Conservation (phyloP, 441 rosid species). For the Populus hybrid region DNA sequence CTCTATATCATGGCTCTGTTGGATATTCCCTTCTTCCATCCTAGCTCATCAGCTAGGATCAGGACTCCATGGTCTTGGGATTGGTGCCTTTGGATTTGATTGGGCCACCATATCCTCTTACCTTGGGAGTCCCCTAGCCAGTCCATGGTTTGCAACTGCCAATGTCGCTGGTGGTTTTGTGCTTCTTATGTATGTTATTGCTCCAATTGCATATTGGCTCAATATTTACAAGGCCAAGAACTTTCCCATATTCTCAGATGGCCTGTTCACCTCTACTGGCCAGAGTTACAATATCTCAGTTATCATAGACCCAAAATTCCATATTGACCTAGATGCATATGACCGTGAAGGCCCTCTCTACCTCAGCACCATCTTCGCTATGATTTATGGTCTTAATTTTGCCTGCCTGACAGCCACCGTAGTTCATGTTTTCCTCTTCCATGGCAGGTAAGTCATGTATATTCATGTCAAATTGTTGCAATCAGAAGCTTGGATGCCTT, state of each 20-base stretch:
- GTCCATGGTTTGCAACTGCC: conserved; percentile 98
- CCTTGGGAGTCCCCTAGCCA: conserved; percentile 95
- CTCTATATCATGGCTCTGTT: conserved; percentile 84
- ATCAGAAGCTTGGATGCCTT: not conserved
- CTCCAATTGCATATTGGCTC: conserved; percentile 69
- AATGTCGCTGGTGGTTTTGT: conserved; percentile 74
- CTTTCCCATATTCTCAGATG: conserved; percentile 79
- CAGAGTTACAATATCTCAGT: conserved; percentile 69
- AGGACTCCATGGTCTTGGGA: conserved; percentile 74
- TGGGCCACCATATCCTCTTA: conserved; percentile 87
- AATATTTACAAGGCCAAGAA: conserved; percentile 71
- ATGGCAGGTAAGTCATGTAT: conserved; percentile 51
- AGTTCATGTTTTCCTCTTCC: conserved; percentile 77
- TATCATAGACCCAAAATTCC: conserved; percentile 68
- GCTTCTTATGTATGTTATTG: conserved; percentile 59
- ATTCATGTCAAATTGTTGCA: not conserved
- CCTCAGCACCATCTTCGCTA: conserved; percentile 73
- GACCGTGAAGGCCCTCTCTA: conserved; percentile 74
- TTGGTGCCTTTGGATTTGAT: conserved; percentile 69
- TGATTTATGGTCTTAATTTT: conserved; percentile 77
- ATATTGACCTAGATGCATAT: conserved; percentile 67
- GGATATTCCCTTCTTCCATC: conserved; percentile 69
- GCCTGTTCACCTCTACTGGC: conserved; percentile 63
- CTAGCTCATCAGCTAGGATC: conserved; percentile 91
- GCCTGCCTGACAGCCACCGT: conserved; percentile 79